These are phyloP conservation scores for Rhodotorula kratochvilovae DNA, from an alignment of 768 basidiomycete genomes.

Conservation along the genomic window DNA sequence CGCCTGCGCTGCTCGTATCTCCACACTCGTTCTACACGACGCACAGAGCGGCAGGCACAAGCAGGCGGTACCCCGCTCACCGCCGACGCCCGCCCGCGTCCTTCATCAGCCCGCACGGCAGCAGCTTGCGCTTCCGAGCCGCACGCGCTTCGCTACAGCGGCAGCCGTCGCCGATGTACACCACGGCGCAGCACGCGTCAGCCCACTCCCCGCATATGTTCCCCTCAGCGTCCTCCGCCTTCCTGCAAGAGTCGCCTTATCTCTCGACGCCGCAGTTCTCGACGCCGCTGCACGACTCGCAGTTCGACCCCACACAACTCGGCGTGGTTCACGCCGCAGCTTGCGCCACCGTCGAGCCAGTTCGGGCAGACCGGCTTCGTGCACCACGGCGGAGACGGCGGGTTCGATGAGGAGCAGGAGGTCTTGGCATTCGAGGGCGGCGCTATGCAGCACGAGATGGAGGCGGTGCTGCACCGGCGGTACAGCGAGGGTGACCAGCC, in stretches of 20 bases:
- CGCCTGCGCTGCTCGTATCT: no score
- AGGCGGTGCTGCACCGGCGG: neutral
- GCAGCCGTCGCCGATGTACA: no score
- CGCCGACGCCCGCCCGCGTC: no score
- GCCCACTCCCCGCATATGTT: no score
- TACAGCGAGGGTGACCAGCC: neutral
- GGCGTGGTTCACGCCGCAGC: slow-evolving; percentile 6
- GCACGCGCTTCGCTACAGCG: no score
- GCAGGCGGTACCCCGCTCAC: no score
- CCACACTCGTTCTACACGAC: no score
- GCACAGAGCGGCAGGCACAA: no score
- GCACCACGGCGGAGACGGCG: neutral
- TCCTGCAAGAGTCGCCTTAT: neutral
- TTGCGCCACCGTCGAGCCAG: neutral
- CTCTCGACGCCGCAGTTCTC: neutral
- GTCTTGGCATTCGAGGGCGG: neutral
- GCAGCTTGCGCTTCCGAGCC: no score
- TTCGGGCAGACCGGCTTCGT: neutral
- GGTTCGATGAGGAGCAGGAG: neutral
- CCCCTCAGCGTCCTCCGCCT: neutral
- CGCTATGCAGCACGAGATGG: neutral
- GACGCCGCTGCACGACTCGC: neutral
- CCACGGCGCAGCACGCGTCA: no score
- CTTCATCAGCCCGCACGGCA: no score
- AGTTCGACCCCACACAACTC: slow-evolving; percentile 13